Evolutionary conservation across 1,284 basidiomycete genomes (phyloP).

Genomic region (Bjerkandera adusta): DNA sequence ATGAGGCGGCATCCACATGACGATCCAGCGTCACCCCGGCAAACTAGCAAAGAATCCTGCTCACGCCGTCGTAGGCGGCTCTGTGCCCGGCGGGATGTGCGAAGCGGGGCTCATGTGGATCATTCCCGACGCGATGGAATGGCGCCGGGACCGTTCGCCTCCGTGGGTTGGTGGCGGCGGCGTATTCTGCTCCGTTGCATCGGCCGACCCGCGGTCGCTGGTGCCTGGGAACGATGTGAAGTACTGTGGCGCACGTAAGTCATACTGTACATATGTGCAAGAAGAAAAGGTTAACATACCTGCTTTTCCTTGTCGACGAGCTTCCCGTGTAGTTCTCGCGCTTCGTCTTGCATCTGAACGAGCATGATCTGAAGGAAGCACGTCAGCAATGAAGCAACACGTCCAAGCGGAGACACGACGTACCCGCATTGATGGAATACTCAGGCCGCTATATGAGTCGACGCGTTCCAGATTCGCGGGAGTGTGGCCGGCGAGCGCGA

Average conservation of each 20-base stretch:
- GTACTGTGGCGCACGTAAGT: background rate
- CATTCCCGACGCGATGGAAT: constrained; percentile 14
- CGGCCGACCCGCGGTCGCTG: background rate
- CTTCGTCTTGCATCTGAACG: constrained; percentile 61
- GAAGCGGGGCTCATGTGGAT: constrained; percentile 8
- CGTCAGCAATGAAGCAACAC: background rate
- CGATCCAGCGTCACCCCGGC: background rate
- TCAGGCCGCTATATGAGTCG: constrained; percentile 52
- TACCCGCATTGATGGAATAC: constrained; percentile 52
- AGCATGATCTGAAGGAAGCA: constrained; percentile 40
- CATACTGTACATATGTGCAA: background rate
- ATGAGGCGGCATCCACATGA: no score
- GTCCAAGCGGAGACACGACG: constrained; percentile 9
- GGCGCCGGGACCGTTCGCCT: constrained; percentile 5
- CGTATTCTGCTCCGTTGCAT: background rate
- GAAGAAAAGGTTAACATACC: constrained; percentile 32
- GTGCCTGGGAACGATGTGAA: background rate
- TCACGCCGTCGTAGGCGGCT: background rate
- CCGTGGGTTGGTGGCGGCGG: background rate
- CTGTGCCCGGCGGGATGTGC: constrained; percentile 1
- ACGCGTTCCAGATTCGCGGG: constrained; percentile 55
- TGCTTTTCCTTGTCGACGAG: constrained; percentile 51
- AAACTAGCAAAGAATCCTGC: background rate
- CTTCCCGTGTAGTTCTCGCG: constrained; percentile 44
- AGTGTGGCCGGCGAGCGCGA: constrained; percentile 45